Evolutionary conservation across 2,329 filamentous ascomycete genomes (phyloP), one percentile per base, ranked within the genome.

Genomic region (Trichophyton schoenleinii): DNA sequence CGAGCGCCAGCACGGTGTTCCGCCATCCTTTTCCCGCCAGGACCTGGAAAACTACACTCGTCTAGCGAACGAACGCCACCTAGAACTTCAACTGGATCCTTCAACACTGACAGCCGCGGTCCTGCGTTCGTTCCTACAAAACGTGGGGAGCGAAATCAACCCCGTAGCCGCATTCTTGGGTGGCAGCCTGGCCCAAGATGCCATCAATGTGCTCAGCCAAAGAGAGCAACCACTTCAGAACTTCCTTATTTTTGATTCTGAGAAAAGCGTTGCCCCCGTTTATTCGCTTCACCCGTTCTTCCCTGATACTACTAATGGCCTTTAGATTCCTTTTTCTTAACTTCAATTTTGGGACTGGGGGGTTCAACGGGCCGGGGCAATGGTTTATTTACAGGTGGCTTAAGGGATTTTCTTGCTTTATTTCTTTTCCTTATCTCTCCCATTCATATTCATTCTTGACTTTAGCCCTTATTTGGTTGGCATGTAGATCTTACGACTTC

Each of bases 191-290:
- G 90, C 92, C 0, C 94, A 99, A 75, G 94, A 99, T 71, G 91
- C 96, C 59, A 97, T 99, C 76, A 97, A 97, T 69, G 91, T 96
- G 36, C 82, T 97, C 4, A 90, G 91, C 57, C 85, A 88, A 71
- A 85, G 88, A 46, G 91, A 97, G 76, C 94, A 96, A 73, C 94
- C 94, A 0, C 87, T 99, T 48, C 94, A 99, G 76, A 99, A 99
- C 73, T 84, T 96, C 72, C 82, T 96, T 58, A 79, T 97, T 20
- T 96, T 97, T 69, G 91, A 97, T 72, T 91, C 91, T 13, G 88
- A 89, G 67, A 82, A 81, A 53, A 88, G 89, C 74, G 83, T 88
- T 66, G 89, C 87, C 0, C 85, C 85, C 1, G 85, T 94, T 66
- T 96, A 94, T 71, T 82, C 90, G 1, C 78, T 97, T 48, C 89